A percentile compares a stretch with the other conserved stretches of the same genome.
Conservation (phyloP, 2,329 filamentous ascomycete genomes). For the Ophiostoma angusticollis region DNA sequence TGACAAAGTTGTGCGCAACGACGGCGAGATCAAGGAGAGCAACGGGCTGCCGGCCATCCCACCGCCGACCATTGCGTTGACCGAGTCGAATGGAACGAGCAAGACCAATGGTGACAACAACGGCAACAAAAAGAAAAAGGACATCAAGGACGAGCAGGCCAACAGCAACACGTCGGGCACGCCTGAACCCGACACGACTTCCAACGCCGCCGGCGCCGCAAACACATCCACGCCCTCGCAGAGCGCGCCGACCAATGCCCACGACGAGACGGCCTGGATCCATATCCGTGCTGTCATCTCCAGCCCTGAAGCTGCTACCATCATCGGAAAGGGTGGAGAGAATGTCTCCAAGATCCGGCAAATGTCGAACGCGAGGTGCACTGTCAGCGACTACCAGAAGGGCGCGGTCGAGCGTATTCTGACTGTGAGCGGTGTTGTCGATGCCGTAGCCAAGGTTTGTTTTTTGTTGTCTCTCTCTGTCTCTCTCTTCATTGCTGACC, state of each 20-base stretch:
- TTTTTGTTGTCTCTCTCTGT: conserved; percentile 1
- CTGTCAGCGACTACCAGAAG: conserved; percentile 94
- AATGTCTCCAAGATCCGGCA: conserved; percentile 95
- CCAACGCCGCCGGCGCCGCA: conserved; percentile 25
- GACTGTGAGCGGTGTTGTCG: conserved; percentile 90
- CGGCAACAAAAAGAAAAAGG: conserved; percentile 38
- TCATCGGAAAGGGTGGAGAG: conserved; percentile 97
- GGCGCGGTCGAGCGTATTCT: conserved; percentile 95
- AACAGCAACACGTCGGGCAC: conserved; percentile 58
- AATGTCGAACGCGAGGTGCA: conserved; percentile 94
- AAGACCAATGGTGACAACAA: conserved; percentile 39
- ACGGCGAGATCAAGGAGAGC: conserved; percentile 38
- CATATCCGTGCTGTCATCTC: conserved; percentile 95
- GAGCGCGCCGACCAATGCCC: conserved; percentile 39
- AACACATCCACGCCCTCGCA: conserved; percentile 28
- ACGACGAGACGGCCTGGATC: conserved; percentile 93
- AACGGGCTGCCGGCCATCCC: conserved; percentile 20
- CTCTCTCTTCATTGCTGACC: not conserved
- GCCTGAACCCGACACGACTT: conserved; percentile 39
- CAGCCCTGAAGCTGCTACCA: conserved; percentile 90
- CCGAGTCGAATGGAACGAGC: conserved; percentile 37
- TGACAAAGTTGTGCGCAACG: conserved; percentile 74
- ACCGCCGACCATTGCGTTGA: conserved; percentile 23
- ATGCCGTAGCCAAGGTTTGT: conserved; percentile 87
- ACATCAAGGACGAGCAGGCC: conserved; percentile 45